Evolutionary conservation across 139 green algal genomes (phyloP).

Genomic region (Chlamydomonas schloesseri): DNA sequence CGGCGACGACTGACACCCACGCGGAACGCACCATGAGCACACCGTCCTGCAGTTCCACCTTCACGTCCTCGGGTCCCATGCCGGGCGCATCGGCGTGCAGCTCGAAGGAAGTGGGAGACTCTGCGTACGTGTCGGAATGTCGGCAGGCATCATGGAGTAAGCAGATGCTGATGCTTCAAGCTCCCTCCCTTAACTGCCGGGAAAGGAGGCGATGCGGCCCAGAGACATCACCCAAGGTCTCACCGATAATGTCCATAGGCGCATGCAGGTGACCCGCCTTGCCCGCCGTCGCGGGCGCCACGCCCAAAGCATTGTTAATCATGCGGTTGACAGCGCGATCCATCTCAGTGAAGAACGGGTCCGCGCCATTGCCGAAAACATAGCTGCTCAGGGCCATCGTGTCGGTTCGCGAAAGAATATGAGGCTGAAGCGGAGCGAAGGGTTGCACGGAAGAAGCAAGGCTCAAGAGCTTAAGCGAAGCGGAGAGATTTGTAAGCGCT

Average conservation of each 20-base stretch:
- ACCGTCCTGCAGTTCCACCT: conserved; percentile 11
- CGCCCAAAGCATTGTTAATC: not conserved
- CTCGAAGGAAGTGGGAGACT: not conserved
- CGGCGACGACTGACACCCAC: too few species aligned
- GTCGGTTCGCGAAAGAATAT: too few species aligned
- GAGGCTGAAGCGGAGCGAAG: too few species aligned
- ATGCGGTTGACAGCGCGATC: conserved; percentile 31
- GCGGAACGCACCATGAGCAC: not conserved
- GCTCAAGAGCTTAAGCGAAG: too few species aligned
- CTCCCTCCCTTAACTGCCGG: too few species aligned
- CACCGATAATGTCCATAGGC: conserved; percentile 26
- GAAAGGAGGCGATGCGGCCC: too few species aligned
- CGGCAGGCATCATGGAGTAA: not conserved
- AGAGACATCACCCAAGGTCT: too few species aligned
- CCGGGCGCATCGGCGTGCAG: conserved; percentile 27
- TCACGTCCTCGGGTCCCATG: conserved; percentile 38
- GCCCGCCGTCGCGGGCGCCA: not conserved
- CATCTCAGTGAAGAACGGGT: conserved; percentile 45
- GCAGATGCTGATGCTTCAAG: too few species aligned
- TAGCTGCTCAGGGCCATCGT: too few species aligned
- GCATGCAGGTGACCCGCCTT: too few species aligned
- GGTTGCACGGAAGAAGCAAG: too few species aligned
- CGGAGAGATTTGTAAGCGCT: too few species aligned
- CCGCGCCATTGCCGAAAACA: not conserved
- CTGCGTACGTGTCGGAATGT: not conserved